Evolutionary conservation across 768 basidiomycete species (phyloP), one percentile per base, ranked within the genome.

Genomic region (Mycena floridula): DNA sequence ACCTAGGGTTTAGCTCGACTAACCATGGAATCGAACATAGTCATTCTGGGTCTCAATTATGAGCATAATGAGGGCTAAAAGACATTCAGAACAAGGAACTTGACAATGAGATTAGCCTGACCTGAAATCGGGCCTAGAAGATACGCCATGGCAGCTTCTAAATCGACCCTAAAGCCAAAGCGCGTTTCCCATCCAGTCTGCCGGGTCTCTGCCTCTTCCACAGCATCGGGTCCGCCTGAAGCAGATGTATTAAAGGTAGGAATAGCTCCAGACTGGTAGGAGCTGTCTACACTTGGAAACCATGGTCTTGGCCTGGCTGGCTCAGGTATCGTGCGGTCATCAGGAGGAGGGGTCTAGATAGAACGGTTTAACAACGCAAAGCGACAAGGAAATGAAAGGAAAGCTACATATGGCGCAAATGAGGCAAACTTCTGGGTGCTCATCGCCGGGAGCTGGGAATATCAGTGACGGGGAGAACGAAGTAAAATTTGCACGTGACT

Each of bases 31-130:
- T 43, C 87, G 79, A 46, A 88, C 77, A 50, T 77, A 83, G 60
- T 88, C 82, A 53, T 84, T 85, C 48, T 77, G 74, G 8, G 81
- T 89, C 62, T 89, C 86, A n/a, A 81, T 50, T n/a, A 86, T 71
- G 8, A 89, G 70, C 25, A 88, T 60, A 1, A 69, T 22, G 24
- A 89, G 61, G 3, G 87, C 88, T 86, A 45, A 22, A 27, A 47
- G 16, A 44, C 21, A 40, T 30, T 28, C 35, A 15, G n/a, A 32
- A 27, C 22, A 35, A 18, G 25, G 15, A 7, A 20, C 20, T 30
- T 5, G 24, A 12, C 11, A 37, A n/a, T n/a, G 22, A 6, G 4
- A 13, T 7, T 23, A 38, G 28, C 57, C 79, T 44, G 52, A 89
- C 87, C 88, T 43, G 84, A 80, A 18, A 88, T 56, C 0, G 84